Evolutionary conservation across 2,329 filamentous ascomycete genomes (phyloP), one percentile per base, ranked within the genome.

Genomic region (Emergomyces pasteurianus): DNA sequence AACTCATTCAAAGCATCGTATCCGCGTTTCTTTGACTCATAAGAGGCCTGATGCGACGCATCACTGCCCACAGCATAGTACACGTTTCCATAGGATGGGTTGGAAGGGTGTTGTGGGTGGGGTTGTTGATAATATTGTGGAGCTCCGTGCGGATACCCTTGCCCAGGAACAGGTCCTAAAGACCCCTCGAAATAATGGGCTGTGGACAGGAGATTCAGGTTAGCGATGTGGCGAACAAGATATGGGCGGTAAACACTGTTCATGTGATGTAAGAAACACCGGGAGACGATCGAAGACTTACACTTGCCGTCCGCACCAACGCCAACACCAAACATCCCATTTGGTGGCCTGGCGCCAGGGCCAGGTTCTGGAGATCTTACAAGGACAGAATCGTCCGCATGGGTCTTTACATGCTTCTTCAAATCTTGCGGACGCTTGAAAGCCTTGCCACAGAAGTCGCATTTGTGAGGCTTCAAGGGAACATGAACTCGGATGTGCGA

Each of bases 381-480:
- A 64, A 84, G 79, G 47, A 95, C 90, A 49, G 91, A 95, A 77
- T 96, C 92, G 71, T 97, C 92, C 68, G 92, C 92, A 73, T 97
- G 92, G 4, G 92, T 97, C 86, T 97, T 99, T 76, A 97, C 91
- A 74, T 99, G 94, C 81, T 99, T 99, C 85, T 99, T 97, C 70
- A 99, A 76, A 79, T 99, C 94, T 79, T 99, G 94, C 2, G 94
- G 94, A 40, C 94, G 89, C 84, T 99, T 99, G 83, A 99, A 99
- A 1, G 92, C 92, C 81, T 99, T 99, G 73, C 90, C 90, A 73
- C 94, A 99, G 78, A 96, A 95, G 73, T 96, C 92, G 76, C 94
- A 99, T 78, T 96, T 97, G 80, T 99, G 94, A 67, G 94, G 94
- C 82, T 99, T 99, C 63, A 99, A 81, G 0, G 94, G 94, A n/a